Evolutionary conservation across 495 filamentous ascomycete genomes (phyloP).

Genomic region (Aspergillus leporis): DNA sequence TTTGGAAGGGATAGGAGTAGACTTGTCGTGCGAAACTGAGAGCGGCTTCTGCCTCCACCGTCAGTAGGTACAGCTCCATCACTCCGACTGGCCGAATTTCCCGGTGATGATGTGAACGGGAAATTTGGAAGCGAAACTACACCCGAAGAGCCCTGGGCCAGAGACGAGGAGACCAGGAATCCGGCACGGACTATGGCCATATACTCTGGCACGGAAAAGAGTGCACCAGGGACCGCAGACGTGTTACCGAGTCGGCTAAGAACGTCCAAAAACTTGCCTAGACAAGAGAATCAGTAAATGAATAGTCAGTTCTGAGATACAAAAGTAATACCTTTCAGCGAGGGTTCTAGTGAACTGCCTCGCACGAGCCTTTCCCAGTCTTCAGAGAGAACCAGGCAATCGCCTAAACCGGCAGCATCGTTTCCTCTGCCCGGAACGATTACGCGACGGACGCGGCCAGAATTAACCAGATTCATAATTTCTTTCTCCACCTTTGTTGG

Average conservation of each 20-base stretch:
- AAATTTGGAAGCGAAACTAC: conserved; percentile 55
- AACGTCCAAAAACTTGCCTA: conserved; percentile 56
- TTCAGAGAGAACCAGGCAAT: conserved; percentile 63
- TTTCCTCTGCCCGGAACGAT: conserved; percentile 64
- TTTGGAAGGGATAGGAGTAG: conserved; percentile 71
- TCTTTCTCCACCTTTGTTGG: conserved; percentile 74
- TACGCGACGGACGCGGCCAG: conserved; percentile 64
- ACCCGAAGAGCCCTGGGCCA: conserved; percentile 45
- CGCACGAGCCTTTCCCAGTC: conserved; percentile 63
- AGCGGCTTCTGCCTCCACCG: conserved; percentile 5
- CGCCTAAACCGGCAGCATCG: conserved; percentile 61
- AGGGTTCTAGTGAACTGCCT: conserved; percentile 43
- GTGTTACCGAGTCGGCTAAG: conserved; percentile 56
- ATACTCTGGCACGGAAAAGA: conserved; percentile 53
- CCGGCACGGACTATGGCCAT: conserved; percentile 66
- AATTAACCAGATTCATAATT: conserved; percentile 60
- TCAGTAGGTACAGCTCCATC: conserved; percentile 4
- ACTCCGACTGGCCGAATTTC: conserved; percentile 50
- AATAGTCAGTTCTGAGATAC: background rate
- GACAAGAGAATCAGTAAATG: conserved; percentile 2
- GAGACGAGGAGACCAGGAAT: conserved; percentile 63
- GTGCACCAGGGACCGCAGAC: conserved; percentile 45
- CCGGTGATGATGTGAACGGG: conserved; percentile 47
- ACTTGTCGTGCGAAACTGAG: conserved; percentile 36
- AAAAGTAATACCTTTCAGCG: conserved; percentile 44